Evolutionary conservation across 768 basidiomycete species (phyloP).

Genomic region (Pisolithus microcarpus): DNA sequence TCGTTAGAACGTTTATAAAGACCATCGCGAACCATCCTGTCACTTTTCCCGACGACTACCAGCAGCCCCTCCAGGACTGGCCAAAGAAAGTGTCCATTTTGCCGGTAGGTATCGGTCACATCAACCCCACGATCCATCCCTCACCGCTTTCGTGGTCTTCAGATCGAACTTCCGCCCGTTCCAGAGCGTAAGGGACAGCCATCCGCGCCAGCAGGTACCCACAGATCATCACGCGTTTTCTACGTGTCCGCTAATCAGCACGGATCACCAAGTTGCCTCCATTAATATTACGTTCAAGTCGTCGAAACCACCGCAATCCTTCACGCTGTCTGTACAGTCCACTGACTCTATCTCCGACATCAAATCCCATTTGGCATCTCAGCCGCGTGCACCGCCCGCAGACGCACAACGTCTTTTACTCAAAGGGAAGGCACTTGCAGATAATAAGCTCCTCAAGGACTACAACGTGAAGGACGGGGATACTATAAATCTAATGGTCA

Average conservation of each 20-base stretch:
- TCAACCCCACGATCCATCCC: neutral
- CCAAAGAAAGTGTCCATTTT: constrained; percentile 66
- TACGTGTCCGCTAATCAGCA: constrained; percentile 6
- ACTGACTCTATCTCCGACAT: constrained; percentile 80
- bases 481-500: constrained; percentile 81
- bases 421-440: constrained; percentile 91
- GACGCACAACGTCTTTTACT: constrained; percentile 81
- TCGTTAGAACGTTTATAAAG: constrained; percentile 59
- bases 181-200: constrained; percentile 42
- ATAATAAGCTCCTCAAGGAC: constrained; percentile 84
- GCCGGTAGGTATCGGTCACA: constrained; percentile 38
- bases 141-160: constrained; percentile 9
- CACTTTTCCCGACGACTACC: constrained; percentile 66
- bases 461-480: constrained; percentile 79
- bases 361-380: constrained; percentile 66
- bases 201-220: constrained; percentile 27
- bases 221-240: neutral
- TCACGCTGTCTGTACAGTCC: constrained; percentile 63
- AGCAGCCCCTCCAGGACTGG: constrained; percentile 58
- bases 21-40: constrained; percentile 63
- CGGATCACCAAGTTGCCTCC: constrained; percentile 10
- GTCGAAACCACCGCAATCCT: constrained; percentile 74
- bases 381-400: constrained; percentile 65
- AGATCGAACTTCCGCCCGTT: constrained; percentile 57
- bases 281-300: constrained; percentile 84